A percentile compares a stretch with the other conserved stretches of the same genome.
Conservation (phyloP, 768 basidiomycete species). For the Neoboletus magnificus region DNA sequence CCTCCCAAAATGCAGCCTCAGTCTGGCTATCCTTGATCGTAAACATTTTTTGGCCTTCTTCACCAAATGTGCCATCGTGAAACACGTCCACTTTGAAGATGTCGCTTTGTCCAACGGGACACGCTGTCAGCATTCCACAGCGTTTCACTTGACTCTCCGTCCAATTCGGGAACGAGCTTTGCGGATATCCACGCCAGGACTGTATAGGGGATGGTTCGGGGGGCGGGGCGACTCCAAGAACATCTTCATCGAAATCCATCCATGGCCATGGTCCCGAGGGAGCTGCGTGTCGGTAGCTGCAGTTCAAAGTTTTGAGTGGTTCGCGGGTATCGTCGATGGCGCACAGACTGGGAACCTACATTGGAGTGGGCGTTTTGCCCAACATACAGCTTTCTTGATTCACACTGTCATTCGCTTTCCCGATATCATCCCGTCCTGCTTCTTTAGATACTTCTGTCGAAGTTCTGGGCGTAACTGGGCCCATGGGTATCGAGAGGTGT, state of each 20-base stretch:
- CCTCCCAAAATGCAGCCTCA: constrained; percentile 35
- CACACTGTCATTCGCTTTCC: neutral
- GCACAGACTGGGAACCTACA: constrained; percentile 10
- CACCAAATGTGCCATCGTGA: constrained; percentile 8
- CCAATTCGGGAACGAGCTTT: constrained; percentile 32
- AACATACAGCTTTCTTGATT: constrained; percentile 1
- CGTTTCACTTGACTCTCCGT: constrained; percentile 29
- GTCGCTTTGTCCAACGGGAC: constrained; percentile 9
- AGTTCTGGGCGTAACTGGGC: neutral
- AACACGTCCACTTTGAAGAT: constrained; percentile 27
- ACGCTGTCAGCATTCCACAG: constrained; percentile 29
- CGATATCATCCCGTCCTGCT: neutral
- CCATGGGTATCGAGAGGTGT: constrained; percentile 22
- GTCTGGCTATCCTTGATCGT: constrained; percentile 8
- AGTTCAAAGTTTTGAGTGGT: neutral
- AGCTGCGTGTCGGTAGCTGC: constrained; percentile 35
- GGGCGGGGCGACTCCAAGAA: neutral
- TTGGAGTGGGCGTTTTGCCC: constrained; percentile 18
- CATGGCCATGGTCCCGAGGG: constrained; percentile 44
- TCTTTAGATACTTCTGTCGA: neutral
- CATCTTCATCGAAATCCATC: constrained; percentile 37
- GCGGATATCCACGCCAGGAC: constrained; percentile 29
- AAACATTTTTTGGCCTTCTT: neutral
- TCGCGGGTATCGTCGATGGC: neutral
- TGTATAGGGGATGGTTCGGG: neutral